Evolutionary conservation across 306 rosid genomes (phyloP).

Genomic region (Macrotyloma uniflorum): DNA sequence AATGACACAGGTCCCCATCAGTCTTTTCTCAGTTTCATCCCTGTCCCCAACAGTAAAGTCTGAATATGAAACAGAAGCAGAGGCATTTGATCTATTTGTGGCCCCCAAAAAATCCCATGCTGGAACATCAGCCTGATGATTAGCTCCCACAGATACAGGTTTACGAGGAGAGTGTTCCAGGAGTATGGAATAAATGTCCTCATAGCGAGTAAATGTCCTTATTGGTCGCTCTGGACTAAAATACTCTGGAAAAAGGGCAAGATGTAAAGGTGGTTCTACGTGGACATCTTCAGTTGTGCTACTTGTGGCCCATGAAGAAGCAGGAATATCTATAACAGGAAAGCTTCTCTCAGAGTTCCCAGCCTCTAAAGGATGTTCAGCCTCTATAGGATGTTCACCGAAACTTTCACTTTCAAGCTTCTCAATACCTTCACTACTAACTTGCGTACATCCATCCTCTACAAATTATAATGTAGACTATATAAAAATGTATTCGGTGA

Average conservation of each 20-base stretch:
- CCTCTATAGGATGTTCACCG: conserved; percentile 46
- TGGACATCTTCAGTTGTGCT: conserved; percentile 42
- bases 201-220: conserved; percentile 60
- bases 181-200: conserved; percentile 70
- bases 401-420: conserved; percentile 50
- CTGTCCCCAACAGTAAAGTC: conserved; percentile 18
- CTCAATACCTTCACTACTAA: conserved; percentile 44
- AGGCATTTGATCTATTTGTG: conserved; percentile 7
- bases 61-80: conserved; percentile 39
- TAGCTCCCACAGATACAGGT: conserved; percentile 60
- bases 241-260: conserved; percentile 56
- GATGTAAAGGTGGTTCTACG: conserved; percentile 48
- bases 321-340: conserved; percentile 48
- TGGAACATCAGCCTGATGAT: conserved; percentile 80
- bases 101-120: conserved; percentile 46
- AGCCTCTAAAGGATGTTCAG: conserved; percentile 46
- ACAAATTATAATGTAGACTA: conserved; percentile 50
- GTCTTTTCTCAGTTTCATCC: conserved; percentile 48
- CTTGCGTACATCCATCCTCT: conserved; percentile 60
- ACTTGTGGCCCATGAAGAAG: conserved; percentile 60
- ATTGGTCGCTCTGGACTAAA: conserved; percentile 60
- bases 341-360: conserved; percentile 50
- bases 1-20: conserved; percentile 69
- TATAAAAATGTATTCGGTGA: conserved; percentile 33
- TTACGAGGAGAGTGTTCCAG: conserved; percentile 75